Base-by-base conservation (phyloP, 2,329 filamentous ascomycete genomes). In the Epichloe gansuensis region DNA sequence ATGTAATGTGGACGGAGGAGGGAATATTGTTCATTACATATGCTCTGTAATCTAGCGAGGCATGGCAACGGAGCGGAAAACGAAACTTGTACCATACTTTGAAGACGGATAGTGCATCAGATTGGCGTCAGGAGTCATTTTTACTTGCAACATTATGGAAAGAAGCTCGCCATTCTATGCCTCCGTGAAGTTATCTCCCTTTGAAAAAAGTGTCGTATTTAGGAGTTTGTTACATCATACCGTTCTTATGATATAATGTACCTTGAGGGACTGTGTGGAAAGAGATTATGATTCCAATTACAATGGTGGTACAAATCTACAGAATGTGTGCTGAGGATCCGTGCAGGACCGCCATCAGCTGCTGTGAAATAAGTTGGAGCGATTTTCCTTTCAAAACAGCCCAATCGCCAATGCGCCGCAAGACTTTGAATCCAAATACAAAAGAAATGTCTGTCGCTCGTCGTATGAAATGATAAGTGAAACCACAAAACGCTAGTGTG, bases 101-200 rank as follows among this genome's bases (percentile, higher is more conserved):
- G 66, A 70, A 69, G 67, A 71, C 65, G 65, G 66, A 63, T 60
- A 67, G 65, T 69, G 70, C 70, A 73, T 73, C 67, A 68, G 64
- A 70, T 61, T 49, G 69, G 71, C 70, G 70, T 70, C 63, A 58
- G 66, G 67, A 60, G 62, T 64, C 59, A 59, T 63, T 65, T 57
- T 65, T 66, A 58, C 63, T 65, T 64, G 63, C 62, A 64, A 57
- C 57, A 65, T 56, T 55, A 60, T 56, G 62, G 61, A 52, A 39
- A 39, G 37, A 7, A 39, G 15, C 31, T 31, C 31, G 31, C 31
- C 31, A 31, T 31, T 8, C 31, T 2, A 11, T 8, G 9, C 31
- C 3, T 4, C 31, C 31, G 31, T 31, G 1, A 4, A 31, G 3
- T 31, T 0, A 31, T 4, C 31, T 0, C 1, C 8, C 31, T 11